These are phyloP conservation scores for Arctostaphylos glauca DNA, from an alignment of 148 eudicot species.

Conservation along the genomic window DNA sequence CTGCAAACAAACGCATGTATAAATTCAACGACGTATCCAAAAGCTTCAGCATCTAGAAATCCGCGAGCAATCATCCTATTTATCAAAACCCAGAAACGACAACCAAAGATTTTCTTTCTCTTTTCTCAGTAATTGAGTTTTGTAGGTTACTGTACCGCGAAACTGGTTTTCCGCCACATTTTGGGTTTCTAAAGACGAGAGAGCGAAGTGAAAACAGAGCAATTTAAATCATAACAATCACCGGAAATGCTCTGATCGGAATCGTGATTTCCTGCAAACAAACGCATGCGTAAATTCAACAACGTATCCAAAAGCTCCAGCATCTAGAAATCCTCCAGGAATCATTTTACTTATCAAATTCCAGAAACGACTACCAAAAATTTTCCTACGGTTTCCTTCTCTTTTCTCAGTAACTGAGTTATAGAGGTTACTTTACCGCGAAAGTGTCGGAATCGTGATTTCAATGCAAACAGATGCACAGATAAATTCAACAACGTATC, in stretches of 20 bases:
- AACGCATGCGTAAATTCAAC: neutral
- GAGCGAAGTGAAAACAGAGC: neutral
- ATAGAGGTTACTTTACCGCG: neutral
- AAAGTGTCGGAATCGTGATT: slow-evolving; percentile 41
- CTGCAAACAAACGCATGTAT: slow-evolving; percentile 20
- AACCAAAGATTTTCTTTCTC: no score
- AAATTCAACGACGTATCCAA: neutral
- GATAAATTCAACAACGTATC: neutral
- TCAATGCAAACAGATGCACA: slow-evolving; percentile 22
- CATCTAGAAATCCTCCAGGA: neutral
- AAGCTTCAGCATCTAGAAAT: neutral
- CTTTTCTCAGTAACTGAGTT: neutral
- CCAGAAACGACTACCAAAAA: neutral
- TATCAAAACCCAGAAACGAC: neutral
- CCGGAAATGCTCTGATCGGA: slow-evolving; percentile 76
- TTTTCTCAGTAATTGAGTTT: no score
- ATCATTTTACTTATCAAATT: neutral
- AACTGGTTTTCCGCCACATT: slow-evolving; percentile 24
- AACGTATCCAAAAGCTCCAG: neutral
- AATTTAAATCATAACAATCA: slow-evolving; percentile 15
- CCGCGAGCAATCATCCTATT: no score
- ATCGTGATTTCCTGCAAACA: slow-evolving; percentile 36
- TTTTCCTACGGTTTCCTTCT: neutral
- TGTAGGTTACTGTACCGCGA: neutral
- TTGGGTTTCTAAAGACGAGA: neutral